Evolutionary conservation across 2,329 filamentous ascomycete genomes (phyloP).

Genomic region (Calycina marina): DNA sequence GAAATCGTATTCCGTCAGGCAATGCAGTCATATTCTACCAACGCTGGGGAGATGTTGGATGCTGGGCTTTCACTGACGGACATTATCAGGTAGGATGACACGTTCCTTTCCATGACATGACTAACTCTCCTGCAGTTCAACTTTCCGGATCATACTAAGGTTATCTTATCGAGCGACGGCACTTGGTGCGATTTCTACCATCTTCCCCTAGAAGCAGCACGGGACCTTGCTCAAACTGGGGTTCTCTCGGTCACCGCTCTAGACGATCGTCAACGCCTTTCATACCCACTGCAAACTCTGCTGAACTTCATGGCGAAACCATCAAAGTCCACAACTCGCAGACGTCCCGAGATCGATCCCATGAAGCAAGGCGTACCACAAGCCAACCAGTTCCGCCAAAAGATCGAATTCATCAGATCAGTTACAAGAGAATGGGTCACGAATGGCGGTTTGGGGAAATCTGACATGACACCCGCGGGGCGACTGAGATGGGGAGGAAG

Average conservation of each 20-base stretch:
- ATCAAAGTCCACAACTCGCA: constrained; percentile 33
- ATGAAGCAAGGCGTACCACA: constrained; percentile 49
- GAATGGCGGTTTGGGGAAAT: constrained; percentile 57
- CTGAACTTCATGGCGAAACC: constrained; percentile 46
- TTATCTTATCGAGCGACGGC: constrained; percentile 62
- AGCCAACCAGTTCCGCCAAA: constrained; percentile 58
- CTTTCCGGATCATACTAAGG: constrained; percentile 78
- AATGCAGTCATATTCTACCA: constrained; percentile 70
- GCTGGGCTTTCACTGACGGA: constrained; percentile 70
- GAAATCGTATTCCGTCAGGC: constrained; percentile 20
- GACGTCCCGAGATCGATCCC: constrained; percentile 44
- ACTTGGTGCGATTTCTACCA: constrained; percentile 67
- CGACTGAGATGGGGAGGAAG: constrained; percentile 44
- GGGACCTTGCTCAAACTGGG: constrained; percentile 47
- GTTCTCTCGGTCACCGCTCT: constrained; percentile 57
- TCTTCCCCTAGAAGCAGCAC: constrained; percentile 54
- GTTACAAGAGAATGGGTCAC: constrained; percentile 57
- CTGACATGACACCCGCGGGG: constrained; percentile 35
- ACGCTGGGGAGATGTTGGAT: constrained; percentile 64
- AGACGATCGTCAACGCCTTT: constrained; percentile 55
- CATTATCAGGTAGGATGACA: constrained; percentile 48
- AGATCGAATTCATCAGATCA: constrained; percentile 57
- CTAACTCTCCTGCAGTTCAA: constrained; percentile 45
- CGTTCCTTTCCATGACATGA: not conserved
- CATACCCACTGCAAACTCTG: constrained; percentile 58